Evolutionary conservation across 2,329 filamentous ascomycete genomes (phyloP).

Genomic region (Colletotrichum nymphaeae): DNA sequence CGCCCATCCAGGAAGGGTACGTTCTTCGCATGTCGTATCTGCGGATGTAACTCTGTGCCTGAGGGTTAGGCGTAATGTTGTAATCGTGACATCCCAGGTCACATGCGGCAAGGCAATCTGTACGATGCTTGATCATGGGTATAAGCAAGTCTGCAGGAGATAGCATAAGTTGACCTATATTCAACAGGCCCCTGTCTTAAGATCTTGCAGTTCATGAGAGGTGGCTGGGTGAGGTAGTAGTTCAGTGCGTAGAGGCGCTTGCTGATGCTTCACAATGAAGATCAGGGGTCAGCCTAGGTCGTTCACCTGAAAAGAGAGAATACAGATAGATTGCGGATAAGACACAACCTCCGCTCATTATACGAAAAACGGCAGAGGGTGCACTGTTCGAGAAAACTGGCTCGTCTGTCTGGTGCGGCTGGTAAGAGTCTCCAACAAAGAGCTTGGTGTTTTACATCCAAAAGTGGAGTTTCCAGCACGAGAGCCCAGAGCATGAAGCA

Average conservation of each 20-base stretch:
- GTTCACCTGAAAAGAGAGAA: conserved; percentile 10
- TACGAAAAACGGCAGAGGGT: not conserved
- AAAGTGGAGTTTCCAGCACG: not conserved
- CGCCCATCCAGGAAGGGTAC: not conserved
- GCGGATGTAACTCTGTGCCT: not conserved
- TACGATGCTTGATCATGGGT: not conserved
- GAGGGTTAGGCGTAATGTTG: not conserved
- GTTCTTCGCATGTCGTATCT: not conserved
- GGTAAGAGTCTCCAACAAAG: not conserved
- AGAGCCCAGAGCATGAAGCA: not conserved
- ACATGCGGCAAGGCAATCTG: not conserved
- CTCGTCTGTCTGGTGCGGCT: not conserved
- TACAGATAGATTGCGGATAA: conserved; percentile 14
- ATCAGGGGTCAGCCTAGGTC: conserved; percentile 18
- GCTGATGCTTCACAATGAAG: conserved; percentile 16
- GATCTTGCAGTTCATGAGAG: not conserved
- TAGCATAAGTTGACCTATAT: not conserved
- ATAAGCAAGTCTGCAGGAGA: too few relatives aligned
- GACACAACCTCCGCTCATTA: not conserved
- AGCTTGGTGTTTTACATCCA: not conserved
- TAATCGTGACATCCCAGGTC: not conserved
- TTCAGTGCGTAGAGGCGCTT: not conserved
- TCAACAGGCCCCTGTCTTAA: not conserved
- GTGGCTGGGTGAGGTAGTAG: conserved; percentile 9
- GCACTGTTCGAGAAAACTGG: not conserved